Conservation (phyloP, 768 basidiomycete genomes). For the Obba rivulosa region DNA sequence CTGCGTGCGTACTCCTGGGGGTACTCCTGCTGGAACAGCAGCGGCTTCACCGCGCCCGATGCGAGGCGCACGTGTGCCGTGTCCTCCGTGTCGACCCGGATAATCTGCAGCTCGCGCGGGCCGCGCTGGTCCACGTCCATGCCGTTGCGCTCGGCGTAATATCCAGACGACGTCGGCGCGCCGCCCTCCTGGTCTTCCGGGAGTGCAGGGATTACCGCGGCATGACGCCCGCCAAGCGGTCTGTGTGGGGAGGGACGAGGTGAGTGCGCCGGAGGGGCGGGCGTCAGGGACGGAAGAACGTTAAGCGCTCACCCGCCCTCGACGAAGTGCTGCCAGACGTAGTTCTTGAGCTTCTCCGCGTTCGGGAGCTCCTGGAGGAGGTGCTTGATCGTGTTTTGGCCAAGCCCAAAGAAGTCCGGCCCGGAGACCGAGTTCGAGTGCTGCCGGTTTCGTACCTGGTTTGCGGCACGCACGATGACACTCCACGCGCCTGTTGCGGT, state of each 20-base stretch:
- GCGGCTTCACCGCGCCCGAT: conserved; percentile 14
- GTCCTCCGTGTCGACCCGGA: conserved; percentile 20
- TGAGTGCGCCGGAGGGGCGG: conserved; percentile 2
- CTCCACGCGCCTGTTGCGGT: conserved; percentile 89
- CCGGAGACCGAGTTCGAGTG: conserved; percentile 87
- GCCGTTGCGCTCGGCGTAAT: conserved; percentile 8
- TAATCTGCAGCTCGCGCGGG: conserved; percentile 22
- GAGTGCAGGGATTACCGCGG: conserved; percentile 74
- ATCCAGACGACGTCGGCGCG: not conserved
- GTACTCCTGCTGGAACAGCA: conserved; percentile 24
- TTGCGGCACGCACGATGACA: conserved; percentile 76
- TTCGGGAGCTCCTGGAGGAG: conserved; percentile 81
- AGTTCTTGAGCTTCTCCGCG: conserved; percentile 67
- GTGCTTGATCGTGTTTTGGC: conserved; percentile 85
- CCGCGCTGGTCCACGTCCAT: conserved; percentile 10
- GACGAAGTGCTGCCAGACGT: conserved; percentile 82
- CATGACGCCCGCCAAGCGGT: conserved; percentile 75
- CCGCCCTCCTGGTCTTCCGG: conserved; percentile 50
- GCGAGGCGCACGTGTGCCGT: conserved; percentile 10
- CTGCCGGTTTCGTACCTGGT: conserved; percentile 72
- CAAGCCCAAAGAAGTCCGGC: conserved; percentile 83
- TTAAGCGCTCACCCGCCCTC: conserved; percentile 71
- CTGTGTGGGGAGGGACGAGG: conserved; percentile 32
- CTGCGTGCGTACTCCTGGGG: conserved; percentile 8
- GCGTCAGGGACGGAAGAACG: conserved; percentile 2